Percentiles rank a stretch among this genome's conserved stretches.
phyloP scores from a whole-genome alignment of 139 green algal genomes.

The Yamagishiella unicocca region DNA sequence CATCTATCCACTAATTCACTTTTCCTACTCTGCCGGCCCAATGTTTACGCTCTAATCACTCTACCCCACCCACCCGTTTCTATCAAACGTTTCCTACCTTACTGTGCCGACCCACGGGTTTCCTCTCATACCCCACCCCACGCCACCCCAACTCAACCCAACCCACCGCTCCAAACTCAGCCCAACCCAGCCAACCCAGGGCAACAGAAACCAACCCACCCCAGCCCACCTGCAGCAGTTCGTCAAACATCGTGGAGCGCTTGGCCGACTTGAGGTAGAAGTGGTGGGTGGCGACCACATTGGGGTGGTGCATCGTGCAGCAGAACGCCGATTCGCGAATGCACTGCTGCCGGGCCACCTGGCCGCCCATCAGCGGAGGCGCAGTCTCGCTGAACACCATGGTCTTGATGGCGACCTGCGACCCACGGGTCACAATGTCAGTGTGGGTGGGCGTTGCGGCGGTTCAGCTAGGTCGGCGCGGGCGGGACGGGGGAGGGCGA shows the following conservation, averaged over 20 bases:
- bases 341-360: conserved; percentile 30
- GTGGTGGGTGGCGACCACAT: conserved; percentile 33
- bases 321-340: conserved; percentile 28
- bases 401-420: conserved; percentile 28
- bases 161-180: too few relatives aligned
- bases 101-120: too few relatives aligned
- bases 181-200: too few relatives aligned
- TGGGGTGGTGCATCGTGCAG: conserved; percentile 44
- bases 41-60: too few relatives aligned
- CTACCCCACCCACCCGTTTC: too few relatives aligned
- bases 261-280: conserved; percentile 28
- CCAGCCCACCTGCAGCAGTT: conserved; percentile 1
- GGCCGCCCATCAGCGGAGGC: neutral
- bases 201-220: too few relatives aligned
- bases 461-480: neutral
- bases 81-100: too few relatives aligned
- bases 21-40: too few relatives aligned
- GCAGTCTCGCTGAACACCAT: conserved; percentile 11
- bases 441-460: neutral
- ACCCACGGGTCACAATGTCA: too few relatives aligned
- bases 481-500: neutral
- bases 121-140: too few relatives aligned
- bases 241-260: conserved; percentile 9
- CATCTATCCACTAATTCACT: too few relatives aligned
- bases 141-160: too few relatives aligned